A percentile compares a stretch with the other conserved stretches of the same genome.
These are phyloP conservation scores for Mucor velutinosus DNA, from an alignment of 371 early-diverging fungal species.

Conservation along the genomic window DNA sequence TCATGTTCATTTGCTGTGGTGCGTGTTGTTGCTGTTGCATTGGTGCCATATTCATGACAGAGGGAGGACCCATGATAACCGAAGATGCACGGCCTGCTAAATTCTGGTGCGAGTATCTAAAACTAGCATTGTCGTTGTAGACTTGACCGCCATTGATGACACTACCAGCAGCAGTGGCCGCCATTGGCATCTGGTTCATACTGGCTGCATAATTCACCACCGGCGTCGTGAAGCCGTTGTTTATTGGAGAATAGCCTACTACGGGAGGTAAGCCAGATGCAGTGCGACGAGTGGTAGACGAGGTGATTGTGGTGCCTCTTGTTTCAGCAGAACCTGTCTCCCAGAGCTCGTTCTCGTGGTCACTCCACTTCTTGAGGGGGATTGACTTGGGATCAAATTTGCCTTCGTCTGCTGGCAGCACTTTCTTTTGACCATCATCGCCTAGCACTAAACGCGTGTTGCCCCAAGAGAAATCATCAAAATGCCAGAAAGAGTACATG, in stretches of 20 bases:
- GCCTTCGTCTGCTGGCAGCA: slow-evolving; percentile 49
- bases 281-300: slow-evolving; percentile 26
- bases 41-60: slow-evolving; percentile 9
- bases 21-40: background rate
- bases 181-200: slow-evolving; percentile 17
- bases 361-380: slow-evolving; percentile 86
- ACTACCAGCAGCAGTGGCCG: background rate
- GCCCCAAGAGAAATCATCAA: slow-evolving; percentile 98
- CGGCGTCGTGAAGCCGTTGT: slow-evolving; percentile 21
- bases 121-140: slow-evolving; percentile 24
- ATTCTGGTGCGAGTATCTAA: slow-evolving; percentile 30
- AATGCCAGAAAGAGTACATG: slow-evolving; percentile 93
- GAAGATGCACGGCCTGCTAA: slow-evolving; percentile 19
- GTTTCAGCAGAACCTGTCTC: slow-evolving; percentile 63
- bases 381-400: slow-evolving; percentile 59
- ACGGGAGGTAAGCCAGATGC: slow-evolving; percentile 10
- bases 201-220: slow-evolving; percentile 21
- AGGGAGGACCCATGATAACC: slow-evolving; percentile 6
- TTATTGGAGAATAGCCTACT: slow-evolving; percentile 1
- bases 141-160: slow-evolving; percentile 2
- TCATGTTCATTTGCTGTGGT: slow-evolving; percentile 1
- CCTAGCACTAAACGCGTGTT: slow-evolving; percentile 90
- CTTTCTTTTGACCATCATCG: slow-evolving; percentile 73
- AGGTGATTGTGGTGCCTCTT: slow-evolving; percentile 31
- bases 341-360: slow-evolving; percentile 75